Base-by-base conservation (phyloP, 1,284 basidiomycete genomes). In the Cystobasidium pallidum region DNA sequence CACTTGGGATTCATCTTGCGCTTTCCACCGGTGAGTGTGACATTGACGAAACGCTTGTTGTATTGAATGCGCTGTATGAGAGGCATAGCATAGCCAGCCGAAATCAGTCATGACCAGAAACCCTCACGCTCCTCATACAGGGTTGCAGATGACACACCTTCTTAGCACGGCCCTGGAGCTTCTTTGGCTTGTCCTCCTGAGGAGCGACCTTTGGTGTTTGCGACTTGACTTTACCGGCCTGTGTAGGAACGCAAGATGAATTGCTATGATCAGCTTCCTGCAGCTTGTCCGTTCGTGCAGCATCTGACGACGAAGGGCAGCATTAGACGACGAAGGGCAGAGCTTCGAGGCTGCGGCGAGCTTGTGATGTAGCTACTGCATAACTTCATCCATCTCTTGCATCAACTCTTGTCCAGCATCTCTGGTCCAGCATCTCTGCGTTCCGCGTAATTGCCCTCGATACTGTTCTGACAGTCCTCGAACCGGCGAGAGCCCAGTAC, bases 191-290 rank as follows among this genome's bases (percentile, higher is more conserved):
- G 74, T 75, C 74, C 66, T 74, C 74, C 52, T 74, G 72, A 39
- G 66, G 61, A 43, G 59, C 74, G 68, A 75, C 74, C 85, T 95
- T 95, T 80, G 94, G 94, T 81, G 89, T 90, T 85, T 96, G 93
- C 80, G 91, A 92, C 86, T 92, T 96, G 88, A 98, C 94, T 89
- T 98, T 97, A 84, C 77, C 77, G 84, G 94, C 94, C 88, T 95
- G 36, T 39, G 34, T 59, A 11, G 55, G 15, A 32, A 36, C 17
- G 43, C 47, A 21, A 47, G 8, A 28, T 17, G 15, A 39, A 39
- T 39, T 52, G 64, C 30, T 32, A n/a, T n/a, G n/a, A 52, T 54
- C n/a, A 57, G 54, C 32, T 26, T 28, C 8, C 21, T 45, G 43
- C 19, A 45, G 21, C 21, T 24, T 51, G 49, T 26, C 49, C 24